Evolutionary conservation across 2,329 filamentous ascomycete species (phyloP), one percentile per base, ranked within the genome.

Genomic region (Epicoccum nigrum): DNA sequence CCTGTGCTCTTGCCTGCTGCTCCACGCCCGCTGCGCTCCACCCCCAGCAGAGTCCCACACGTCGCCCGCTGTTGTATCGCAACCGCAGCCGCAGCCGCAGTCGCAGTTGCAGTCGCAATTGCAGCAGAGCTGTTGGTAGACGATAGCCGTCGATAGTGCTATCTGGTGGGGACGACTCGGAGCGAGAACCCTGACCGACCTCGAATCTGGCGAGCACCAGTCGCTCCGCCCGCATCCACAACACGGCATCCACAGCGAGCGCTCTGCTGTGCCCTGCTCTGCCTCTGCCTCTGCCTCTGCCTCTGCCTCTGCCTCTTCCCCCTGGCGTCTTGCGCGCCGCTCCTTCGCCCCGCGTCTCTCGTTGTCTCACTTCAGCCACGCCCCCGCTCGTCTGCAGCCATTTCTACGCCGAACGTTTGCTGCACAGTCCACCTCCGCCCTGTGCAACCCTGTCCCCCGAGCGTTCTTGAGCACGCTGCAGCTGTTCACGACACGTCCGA

Each of bases 401-500:
- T 48, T 59, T 55, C 59, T 62, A 55, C 60, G 42, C 47, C 56
- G 56, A 46, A 46, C 58, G 38, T 54, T 42, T 53, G 50, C 62
- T 59, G 58, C 61, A 60, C 61, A 52, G 57, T 54, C 59, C 58
- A 55, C 56, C 48, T 47, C 43, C 58, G 58, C 56, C 37, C 42
- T 33, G 63, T 65, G 56, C 56, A 55, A 62, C 60, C 30, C 58
- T 60, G 63, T 60, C 51, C 59, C 54, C 51, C 59, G 45, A 64
- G 61, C 59, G 51, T 63, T 62, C 60, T 58, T 59, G 50, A 51
- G 52, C 43, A 44, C 52, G 48, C 63, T 68, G 63, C 68, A 63
- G 54, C 62, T 56, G 40, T 52, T 61, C 56, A 58, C 60, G 42
- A 65, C 65, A 68, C 65, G 59, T 63, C 53, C 62, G 49, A 48